A percentile compares a stretch with the other conserved stretches of the same genome.
These are phyloP conservation scores for Monilinia fructicola DNA, from an alignment of 2,329 filamentous ascomycete species.

Conservation along the genomic window DNA sequence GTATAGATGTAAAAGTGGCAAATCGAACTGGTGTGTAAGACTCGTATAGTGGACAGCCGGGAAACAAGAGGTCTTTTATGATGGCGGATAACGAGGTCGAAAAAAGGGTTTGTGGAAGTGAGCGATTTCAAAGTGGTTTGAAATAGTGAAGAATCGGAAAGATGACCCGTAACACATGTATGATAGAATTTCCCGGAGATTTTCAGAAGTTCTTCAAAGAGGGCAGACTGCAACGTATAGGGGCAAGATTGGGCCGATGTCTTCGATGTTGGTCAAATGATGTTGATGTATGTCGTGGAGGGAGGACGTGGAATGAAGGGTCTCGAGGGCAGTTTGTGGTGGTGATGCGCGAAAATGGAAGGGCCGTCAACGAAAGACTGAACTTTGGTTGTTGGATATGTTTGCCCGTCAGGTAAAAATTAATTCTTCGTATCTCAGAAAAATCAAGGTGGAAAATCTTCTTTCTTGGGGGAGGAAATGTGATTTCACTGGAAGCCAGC, in stretches of 20 bases:
- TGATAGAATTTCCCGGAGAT: conserved; percentile 14
- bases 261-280: conserved; percentile 18
- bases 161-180: conserved; percentile 16
- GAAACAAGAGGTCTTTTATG: conserved; percentile 5
- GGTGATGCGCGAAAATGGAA: conserved; percentile 11
- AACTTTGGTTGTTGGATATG: conserved; percentile 17
- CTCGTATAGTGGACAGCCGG: conserved; percentile 1
- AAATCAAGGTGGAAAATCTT: conserved; percentile 12
- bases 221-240: conserved; percentile 7
- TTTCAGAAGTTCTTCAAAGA: not conserved
- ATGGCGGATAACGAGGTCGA: conserved; percentile 4
- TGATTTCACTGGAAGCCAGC: conserved; percentile 38
- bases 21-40: conserved; percentile 10
- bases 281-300: conserved; percentile 17
- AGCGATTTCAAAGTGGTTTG: not conserved
- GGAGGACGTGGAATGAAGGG: conserved; percentile 4
- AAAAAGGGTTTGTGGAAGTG: not conserved
- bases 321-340: conserved; percentile 17
- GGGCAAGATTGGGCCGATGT: conserved; percentile 11
- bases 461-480: conserved; percentile 18
- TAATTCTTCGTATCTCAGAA: conserved; percentile 12
- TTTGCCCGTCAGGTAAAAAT: conserved; percentile 15
- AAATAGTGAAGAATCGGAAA: conserved; percentile 6
- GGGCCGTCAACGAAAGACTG: conserved; percentile 8
- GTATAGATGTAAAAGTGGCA: not conserved